Evolutionary conservation across 441 rosid genomes (phyloP).

Genomic region (Flueggea neowawraea): DNA sequence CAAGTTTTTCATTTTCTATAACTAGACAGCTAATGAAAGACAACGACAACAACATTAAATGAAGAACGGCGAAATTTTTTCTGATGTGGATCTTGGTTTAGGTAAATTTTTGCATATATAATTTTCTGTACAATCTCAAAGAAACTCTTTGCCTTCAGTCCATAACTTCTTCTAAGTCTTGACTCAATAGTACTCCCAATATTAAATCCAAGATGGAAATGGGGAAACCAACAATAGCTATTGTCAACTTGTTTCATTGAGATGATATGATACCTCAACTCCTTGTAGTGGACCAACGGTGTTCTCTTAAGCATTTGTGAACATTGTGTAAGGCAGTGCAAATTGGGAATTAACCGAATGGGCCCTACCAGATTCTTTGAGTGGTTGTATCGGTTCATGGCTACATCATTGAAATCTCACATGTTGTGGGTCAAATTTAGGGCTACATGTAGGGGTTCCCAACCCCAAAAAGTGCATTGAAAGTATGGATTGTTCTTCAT

Average conservation of each 20-base stretch:
- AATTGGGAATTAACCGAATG: conserved; percentile 12
- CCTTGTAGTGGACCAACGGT: conserved; percentile 13
- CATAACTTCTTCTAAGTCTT: too few relatives aligned
- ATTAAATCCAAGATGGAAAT: conserved; percentile 2
- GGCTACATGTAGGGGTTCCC: conserved; percentile 20
- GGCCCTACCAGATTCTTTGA: conserved; percentile 18
- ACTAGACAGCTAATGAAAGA: too few relatives aligned
- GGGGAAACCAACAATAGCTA: conserved; percentile 41
- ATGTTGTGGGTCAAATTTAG: conserved; percentile 25
- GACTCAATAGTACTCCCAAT: too few relatives aligned
- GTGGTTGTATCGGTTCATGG: conserved; percentile 19
- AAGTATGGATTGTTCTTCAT: conserved; percentile 6
- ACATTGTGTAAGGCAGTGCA: conserved; percentile 21
- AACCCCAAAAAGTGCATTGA: conserved; percentile 10
- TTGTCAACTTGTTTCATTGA: conserved; percentile 28
- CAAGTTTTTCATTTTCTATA: conserved; percentile 5
- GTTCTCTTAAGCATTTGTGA: conserved; percentile 20
- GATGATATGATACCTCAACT: conserved; percentile 45
- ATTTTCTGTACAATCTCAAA: too few relatives aligned
- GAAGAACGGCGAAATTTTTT: too few relatives aligned
- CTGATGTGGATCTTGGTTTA: too few relatives aligned
- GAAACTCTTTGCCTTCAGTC: too few relatives aligned
- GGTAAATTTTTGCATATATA: too few relatives aligned
- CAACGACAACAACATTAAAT: too few relatives aligned
- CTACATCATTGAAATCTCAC: conserved; percentile 28